Base-by-base conservation (phyloP, 2,329 filamentous ascomycete species). In the Stemphylium vesicarium region DNA sequence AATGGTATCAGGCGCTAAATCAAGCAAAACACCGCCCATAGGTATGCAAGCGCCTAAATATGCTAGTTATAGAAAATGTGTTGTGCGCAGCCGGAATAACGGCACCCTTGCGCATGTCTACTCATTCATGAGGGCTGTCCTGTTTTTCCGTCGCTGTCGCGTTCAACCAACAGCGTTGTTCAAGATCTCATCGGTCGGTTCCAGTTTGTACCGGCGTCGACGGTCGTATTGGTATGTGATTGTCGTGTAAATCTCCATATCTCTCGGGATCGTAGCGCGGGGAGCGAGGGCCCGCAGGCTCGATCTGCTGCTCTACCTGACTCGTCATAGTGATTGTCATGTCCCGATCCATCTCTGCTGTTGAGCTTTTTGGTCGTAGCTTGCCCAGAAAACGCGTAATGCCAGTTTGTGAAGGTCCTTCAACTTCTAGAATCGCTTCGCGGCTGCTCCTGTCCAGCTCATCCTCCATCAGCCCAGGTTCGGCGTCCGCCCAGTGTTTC, bases 301-400 rank as follows among this genome's bases (percentile, higher is more conserved):
- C 60, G 16, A 56, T 56, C 9, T 62, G 56, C 1, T 64, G 38
- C 24, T 66, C 50, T 13, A 66, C 38, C 24, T 66, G 63, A 7
- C 59, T 61, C 0, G 60, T 65, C 45, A 55, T 48, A 1, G 62
- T 68, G 15, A 66, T 68, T 1, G 62, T 62, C 60, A 68, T 62
- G n/a, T 62, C 62, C 4, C 56, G 36, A 16, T 48, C 46, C 10
- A 36, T 36, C 1, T 45, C 20, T 24, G 41, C 39, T 1, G 47
- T 36, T 3, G 51, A 55, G 2, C 43, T 33, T 5, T 39, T 50
- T 4, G 40, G 9, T 16, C 16, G 41, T 2, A 60, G 44, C 38
- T 65, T 68, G 9, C 58, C 48, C 55, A 60, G 63, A 5, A 66
- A 48, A 6, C 52, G 53, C 10, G 36, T 31, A 11, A 56, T 36